Base-by-base conservation (phyloP, 371 early-diverging fungal genomes). In the Zychaea mexicana region DNA sequence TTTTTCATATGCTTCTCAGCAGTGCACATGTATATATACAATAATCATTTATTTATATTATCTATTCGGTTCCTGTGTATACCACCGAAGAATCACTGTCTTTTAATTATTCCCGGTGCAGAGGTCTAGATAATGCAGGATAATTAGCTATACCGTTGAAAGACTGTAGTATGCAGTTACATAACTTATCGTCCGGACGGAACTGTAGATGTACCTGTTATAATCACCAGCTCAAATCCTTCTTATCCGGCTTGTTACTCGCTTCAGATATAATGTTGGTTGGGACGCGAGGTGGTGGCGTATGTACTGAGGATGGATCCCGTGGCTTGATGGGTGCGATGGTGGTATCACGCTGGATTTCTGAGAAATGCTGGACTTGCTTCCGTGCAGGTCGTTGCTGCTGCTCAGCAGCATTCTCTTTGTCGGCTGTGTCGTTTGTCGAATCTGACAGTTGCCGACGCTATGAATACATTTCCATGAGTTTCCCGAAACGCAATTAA, bases 261-360 rank as follows among this genome's bases (percentile, higher is more conserved):
- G 64, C 53, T 42, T 70, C 69, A 57, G 65, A 46, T 22, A 76
- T 24, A 27, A 77, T 70, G 30, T 72, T 65, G 9, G 75, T 74
- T 22, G 81, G 77, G 1, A 73, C 62, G 21, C 81, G 71, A 24
- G 81, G 77, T 28, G 81, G 81, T 10, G 81, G 81, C 12, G 81
- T 80, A 52, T 80, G 62, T 0, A 79, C 80, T 7, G 56, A 59
- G 0, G 73, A 58, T 30, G 77, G 80, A 62, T 79, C 75, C 5
- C 64, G 62, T 13, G 81, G 81, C 12, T 69, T 42, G n/a, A 77
- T 64, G 3, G 67, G 45, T 9, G 77, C 74, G 17, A 66, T 57
- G 7, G 65, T 67, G n/a, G 74, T 64, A 47, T 77, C 77, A n/a
- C 73, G 63, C 38, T 81, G 57, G 22, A 81, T 81, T 32, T 78